Base-by-base conservation (phyloP, 371 early-diverging fungal species). In the Cokeromyces recurvatus region DNA sequence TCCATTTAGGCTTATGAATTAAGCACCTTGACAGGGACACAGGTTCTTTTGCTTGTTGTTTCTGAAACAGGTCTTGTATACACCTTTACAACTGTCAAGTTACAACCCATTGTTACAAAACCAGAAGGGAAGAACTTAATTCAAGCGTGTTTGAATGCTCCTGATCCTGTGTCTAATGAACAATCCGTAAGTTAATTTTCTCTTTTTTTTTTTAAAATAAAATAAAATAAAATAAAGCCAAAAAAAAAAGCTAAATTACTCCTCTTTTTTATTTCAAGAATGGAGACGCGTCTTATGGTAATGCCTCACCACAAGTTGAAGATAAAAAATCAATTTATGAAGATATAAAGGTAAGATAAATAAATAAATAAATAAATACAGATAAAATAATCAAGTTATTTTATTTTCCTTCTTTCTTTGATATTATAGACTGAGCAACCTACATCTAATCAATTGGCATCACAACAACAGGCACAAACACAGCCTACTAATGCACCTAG, bases 21-120 rank as follows among this genome's bases (percentile, higher is more conserved):
- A 15, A 87, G 87, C 62, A 92, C 95, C 1, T 75, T 99, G 57
- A 99, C 99, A 9, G 98, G 98, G 35, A 95, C 98, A 2, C 94
- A 99, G 66, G 94, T 99, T 31, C 78, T 99, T 43, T 74, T 99
- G 38, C 65, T 99, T 27, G 91, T 98, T 3, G 97, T 97, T n/a
- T 92, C 95, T 3, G 98, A 95, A 64, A 96, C 95, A 23, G 98
- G 98, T 17, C 88, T 96, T 48, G 98, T 99, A 8, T 99, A 98
- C 68, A 97, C 99, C 3, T 98, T 96, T 68, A 96, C 98, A 7
- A 98, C 99, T 9, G 89, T 91, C 31, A 97, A 95, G 65, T 76
- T 99, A 23, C 94, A 95, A 62, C 96, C 97, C 9, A 78, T 98
- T 22, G 94, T 99, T 16, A 90, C 93, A 29, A 88, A 94, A 61